phyloP scores from a whole-genome alignment of 1,284 basidiomycete genomes.

The Rhodotorula sp. region DNA sequence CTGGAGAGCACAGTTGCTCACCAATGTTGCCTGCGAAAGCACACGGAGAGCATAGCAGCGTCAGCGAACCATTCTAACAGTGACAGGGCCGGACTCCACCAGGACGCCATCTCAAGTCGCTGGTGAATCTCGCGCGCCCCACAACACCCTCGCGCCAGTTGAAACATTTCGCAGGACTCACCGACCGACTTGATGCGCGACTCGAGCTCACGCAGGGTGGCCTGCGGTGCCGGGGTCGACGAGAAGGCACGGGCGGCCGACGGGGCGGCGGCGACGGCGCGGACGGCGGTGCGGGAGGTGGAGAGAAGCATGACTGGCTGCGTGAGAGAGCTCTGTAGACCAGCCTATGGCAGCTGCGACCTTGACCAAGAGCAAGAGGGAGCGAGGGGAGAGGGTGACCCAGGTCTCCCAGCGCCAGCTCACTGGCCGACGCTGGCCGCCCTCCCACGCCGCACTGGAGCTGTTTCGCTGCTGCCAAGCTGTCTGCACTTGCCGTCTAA shows the following conservation, averaged over 20 bases:
- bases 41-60: background rate
- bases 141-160: background rate
- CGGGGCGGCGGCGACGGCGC: conserved; percentile 57
- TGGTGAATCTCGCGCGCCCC: background rate
- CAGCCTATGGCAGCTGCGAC: too few species aligned
- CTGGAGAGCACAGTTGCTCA: conserved; percentile 7
- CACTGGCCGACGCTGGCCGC: too few species aligned
- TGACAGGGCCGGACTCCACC: background rate
- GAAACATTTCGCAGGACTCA: too few species aligned
- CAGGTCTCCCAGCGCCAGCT: too few species aligned
- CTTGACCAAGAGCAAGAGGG: too few species aligned
- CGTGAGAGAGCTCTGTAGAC: too few species aligned
- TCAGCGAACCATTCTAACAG: background rate
- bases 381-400: too few species aligned
- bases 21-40: conserved; percentile 57
- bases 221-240: conserved; percentile 78
- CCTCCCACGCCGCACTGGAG: too few species aligned
- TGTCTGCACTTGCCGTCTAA: too few species aligned
- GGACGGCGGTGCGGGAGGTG: conserved; percentile 41
- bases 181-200: conserved; percentile 90
- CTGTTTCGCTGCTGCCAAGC: too few species aligned
- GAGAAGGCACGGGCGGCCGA: conserved; percentile 59
- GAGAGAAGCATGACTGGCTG: background rate
- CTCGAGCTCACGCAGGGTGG: conserved; percentile 96
- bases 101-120: background rate